Evolutionary conservation across 305 asterid genomes (phyloP).

Genomic region (Solanum hybrid): DNA sequence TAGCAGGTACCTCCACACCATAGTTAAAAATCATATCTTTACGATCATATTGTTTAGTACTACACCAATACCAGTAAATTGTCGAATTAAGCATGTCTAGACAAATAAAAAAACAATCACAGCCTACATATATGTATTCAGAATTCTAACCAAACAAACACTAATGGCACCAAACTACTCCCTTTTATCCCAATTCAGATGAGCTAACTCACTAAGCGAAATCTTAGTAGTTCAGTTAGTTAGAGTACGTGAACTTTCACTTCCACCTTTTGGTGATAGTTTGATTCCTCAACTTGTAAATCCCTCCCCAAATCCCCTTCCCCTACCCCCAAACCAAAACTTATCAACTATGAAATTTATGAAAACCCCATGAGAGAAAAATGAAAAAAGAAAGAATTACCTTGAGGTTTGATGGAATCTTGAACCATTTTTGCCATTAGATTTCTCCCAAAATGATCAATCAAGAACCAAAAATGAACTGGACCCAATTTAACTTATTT

Average conservation of each 20-base stretch:
- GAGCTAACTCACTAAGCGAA: no score
- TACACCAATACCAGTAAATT: neutral
- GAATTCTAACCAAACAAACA: neutral
- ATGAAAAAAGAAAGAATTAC: constrained; percentile 17
- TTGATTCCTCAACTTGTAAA: neutral
- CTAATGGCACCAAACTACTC: neutral
- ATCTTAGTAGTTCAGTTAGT: no score
- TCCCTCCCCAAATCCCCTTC: neutral
- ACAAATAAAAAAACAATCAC: neutral
- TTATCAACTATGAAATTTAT: neutral
- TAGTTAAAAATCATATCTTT: neutral
- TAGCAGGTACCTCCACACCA: no score
- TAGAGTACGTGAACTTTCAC: no score
- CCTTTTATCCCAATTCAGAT: no score
- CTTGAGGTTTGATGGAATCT: constrained; percentile 49
- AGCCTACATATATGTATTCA: no score
- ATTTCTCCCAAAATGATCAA: constrained; percentile 23
- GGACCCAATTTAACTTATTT: neutral
- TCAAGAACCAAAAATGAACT: neutral
- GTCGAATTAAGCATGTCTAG: no score
- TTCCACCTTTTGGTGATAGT: neutral
- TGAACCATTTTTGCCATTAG: constrained; percentile 41
- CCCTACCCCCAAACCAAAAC: neutral
- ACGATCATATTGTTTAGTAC: neutral
- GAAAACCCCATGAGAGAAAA: neutral